phyloP scores from a whole-genome alignment of 331 rosid species.

The Malus hybrid region DNA sequence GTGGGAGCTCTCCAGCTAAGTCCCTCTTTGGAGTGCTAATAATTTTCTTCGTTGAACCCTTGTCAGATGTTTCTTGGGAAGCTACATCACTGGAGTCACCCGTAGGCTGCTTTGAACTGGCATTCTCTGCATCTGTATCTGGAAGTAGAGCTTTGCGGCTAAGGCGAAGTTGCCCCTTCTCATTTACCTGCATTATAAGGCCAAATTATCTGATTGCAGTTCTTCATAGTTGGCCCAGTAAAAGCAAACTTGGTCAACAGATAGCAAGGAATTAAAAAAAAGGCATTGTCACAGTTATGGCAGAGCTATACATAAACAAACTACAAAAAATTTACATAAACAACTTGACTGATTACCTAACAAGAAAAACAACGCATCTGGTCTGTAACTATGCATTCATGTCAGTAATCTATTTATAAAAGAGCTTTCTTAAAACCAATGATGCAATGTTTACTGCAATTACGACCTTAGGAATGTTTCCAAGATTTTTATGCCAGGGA shows the following conservation, averaged over 20 bases:
- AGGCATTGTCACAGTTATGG: neutral
- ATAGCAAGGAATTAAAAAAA: conserved; percentile 2
- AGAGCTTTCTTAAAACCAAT: neutral
- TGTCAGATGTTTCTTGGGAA: conserved; percentile 23
- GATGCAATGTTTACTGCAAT: neutral
- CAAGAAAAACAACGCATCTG: neutral
- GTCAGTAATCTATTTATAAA: neutral
- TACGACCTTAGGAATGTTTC: neutral
- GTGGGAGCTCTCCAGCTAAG: conserved; percentile 22
- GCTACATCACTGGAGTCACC: conserved; percentile 26
- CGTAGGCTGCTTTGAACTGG: conserved; percentile 32
- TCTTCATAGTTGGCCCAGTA: neutral
- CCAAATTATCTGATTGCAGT: conserved; percentile 15
- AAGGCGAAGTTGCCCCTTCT: conserved; percentile 92
- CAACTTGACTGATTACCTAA: neutral
- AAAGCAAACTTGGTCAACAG: conserved; percentile 5
- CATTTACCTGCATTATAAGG: conserved; percentile 62
- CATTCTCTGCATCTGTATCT: conserved; percentile 36
- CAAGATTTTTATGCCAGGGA: neutral
- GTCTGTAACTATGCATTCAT: neutral
- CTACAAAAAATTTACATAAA: neutral
- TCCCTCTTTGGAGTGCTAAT: conserved; percentile 14
- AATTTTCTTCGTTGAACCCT: neutral
- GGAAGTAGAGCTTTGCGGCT: conserved; percentile 83
- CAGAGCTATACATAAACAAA: neutral